phyloP scores from a whole-genome alignment of 2,329 filamentous ascomycete species.

The Bipolaris oryzae region DNA sequence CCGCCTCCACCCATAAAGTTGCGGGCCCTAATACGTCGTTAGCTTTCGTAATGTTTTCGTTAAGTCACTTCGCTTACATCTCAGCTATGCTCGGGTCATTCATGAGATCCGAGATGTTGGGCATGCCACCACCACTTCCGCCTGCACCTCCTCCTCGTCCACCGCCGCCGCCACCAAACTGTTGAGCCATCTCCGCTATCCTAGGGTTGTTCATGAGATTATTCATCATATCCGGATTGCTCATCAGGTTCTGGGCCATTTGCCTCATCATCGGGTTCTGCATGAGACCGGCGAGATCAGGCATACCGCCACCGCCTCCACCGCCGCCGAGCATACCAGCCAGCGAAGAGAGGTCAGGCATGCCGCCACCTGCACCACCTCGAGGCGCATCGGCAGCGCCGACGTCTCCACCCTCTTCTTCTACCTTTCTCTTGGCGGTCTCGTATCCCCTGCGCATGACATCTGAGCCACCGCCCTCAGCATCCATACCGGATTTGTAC shows the following conservation, averaged over 20 bases:
- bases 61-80: conserved; percentile 68
- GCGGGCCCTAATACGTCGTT: conserved; percentile 58
- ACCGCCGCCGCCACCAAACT: conserved; percentile 60
- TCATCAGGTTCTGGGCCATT: conserved; percentile 98
- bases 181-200: conserved; percentile 83
- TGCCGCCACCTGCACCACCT: conserved; percentile 69
- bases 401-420: conserved; percentile 72
- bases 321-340: conserved; percentile 57
- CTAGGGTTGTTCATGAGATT: conserved; percentile 95
- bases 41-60: neutral
- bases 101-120: conserved; percentile 85
- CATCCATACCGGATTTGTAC: conserved; percentile 89
- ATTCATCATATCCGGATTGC: conserved; percentile 88
- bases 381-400: conserved; percentile 50
- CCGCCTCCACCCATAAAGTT: conserved; percentile 67
- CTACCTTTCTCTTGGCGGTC: conserved; percentile 86
- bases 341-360: conserved; percentile 84
- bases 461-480: conserved; percentile 92
- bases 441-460: conserved; percentile 98
- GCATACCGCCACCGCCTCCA: conserved; percentile 77
- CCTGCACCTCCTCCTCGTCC: conserved; percentile 61
- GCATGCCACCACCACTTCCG: conserved; percentile 80
- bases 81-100: conserved; percentile 89
- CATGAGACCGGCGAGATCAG: conserved; percentile 68
- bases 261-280: conserved; percentile 95